Percentiles rank a stretch among this genome's conserved stretches.
Evolutionary conservation across 306 rosid species (phyloP).

Genomic region (Boehmeria nivea): DNA sequence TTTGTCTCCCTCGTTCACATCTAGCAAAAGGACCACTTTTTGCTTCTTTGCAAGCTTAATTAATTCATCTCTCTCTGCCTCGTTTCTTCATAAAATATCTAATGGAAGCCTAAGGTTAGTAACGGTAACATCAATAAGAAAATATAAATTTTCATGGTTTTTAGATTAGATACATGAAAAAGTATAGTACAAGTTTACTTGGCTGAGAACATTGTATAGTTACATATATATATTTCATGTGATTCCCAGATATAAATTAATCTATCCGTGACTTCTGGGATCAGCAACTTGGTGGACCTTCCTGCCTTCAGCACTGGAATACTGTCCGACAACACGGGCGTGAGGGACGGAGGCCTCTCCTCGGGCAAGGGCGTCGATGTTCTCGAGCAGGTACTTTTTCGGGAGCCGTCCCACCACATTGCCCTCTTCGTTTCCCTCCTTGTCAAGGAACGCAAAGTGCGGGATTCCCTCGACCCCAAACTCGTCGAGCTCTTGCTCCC

Average conservation of each 20-base stretch:
- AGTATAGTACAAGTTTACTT: too few species aligned
- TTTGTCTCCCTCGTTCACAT: too few species aligned
- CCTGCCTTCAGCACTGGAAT: constrained; percentile 78
- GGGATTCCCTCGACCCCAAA: constrained; percentile 99
- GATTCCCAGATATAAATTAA: neutral
- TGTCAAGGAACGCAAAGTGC: constrained; percentile 87
- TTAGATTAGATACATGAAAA: too few species aligned
- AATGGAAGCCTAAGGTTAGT: too few species aligned
- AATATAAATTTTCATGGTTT: too few species aligned
- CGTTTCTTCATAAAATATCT: too few species aligned
- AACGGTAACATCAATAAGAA: too few species aligned
- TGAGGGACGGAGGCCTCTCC: constrained; percentile 80
- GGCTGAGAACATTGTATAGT: too few species aligned
- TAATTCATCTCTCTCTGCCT: too few species aligned
- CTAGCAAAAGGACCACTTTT: too few species aligned
- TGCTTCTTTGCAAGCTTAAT: too few species aligned
- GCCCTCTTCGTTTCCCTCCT: constrained; percentile 88
- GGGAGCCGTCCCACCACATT: constrained; percentile 93
- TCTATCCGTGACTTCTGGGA: constrained; percentile 91
- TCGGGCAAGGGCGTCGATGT: constrained; percentile 73
- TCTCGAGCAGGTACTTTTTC: constrained; percentile 61
- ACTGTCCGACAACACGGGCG: constrained; percentile 76
- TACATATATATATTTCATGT: too few species aligned
- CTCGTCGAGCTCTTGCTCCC: constrained; percentile 99
- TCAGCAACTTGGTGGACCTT: constrained; percentile 82